A percentile compares a stretch with the other conserved stretches of the same genome.
Evolutionary conservation across 2,329 filamentous ascomycete species (phyloP).

Genomic region (Aspergillus sp.): DNA sequence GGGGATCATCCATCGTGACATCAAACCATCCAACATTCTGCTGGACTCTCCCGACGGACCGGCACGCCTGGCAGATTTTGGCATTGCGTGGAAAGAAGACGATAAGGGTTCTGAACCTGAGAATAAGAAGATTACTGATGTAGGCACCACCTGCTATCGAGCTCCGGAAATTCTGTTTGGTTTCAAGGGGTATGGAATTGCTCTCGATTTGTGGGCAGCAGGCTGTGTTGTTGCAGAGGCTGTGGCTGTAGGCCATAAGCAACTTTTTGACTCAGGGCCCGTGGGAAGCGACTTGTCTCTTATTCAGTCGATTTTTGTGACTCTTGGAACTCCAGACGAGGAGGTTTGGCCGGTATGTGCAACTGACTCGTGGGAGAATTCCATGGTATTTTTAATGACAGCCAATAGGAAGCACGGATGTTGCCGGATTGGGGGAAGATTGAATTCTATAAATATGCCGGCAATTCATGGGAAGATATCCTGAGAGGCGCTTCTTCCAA

Average conservation of each 20-base stretch:
- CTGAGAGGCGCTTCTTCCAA: conserved; percentile 54
- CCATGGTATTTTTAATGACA: no score
- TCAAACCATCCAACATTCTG: conserved; percentile 88
- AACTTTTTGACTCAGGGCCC: conserved; percentile 80
- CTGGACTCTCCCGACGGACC: conserved; percentile 61
- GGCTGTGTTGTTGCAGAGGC: conserved; percentile 80
- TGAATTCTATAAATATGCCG: conserved; percentile 68
- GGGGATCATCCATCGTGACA: conserved; percentile 82
- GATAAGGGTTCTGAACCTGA: conserved; percentile 54
- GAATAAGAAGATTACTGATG: conserved; percentile 74
- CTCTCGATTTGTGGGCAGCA: conserved; percentile 82
- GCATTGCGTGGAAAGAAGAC: conserved; percentile 73
- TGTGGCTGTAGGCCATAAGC: conserved; percentile 47
- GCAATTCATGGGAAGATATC: conserved; percentile 61
- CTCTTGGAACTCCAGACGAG: conserved; percentile 75
- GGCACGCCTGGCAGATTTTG: conserved; percentile 82
- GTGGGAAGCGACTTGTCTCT: conserved; percentile 87
- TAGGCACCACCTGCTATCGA: conserved; percentile 87
- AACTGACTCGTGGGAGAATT: neutral
- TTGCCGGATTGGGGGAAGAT: conserved; percentile 86
- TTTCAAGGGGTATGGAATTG: conserved; percentile 61
- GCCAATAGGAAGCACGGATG: conserved; percentile 28
- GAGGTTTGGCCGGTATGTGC: conserved; percentile 67
- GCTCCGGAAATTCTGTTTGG: conserved; percentile 88
- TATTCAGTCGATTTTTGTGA: conserved; percentile 88